phyloP scores from a whole-genome alignment of 148 eudicot genomes.

The Cornus kousa region DNA sequence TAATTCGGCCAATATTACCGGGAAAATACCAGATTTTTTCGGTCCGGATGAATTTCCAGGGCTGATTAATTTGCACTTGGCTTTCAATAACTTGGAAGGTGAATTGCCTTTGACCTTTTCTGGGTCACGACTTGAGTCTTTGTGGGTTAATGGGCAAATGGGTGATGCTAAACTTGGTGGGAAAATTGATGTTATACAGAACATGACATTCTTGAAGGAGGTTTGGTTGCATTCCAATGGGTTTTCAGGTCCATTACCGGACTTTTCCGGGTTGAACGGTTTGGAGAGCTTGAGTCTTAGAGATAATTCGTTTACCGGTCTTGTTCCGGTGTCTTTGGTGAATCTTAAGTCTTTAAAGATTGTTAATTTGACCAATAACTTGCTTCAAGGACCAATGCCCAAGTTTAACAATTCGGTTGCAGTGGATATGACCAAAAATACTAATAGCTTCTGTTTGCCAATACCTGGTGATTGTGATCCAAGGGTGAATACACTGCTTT shows the following conservation, averaged over 20 bases:
- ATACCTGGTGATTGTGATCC: slow-evolving; percentile 73
- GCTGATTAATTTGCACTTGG: slow-evolving; percentile 62
- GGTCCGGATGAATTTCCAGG: slow-evolving; percentile 77
- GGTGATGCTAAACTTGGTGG: slow-evolving; percentile 57
- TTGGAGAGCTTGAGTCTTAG: slow-evolving; percentile 62
- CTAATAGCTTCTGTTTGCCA: slow-evolving; percentile 75
- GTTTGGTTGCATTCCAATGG: slow-evolving; percentile 80
- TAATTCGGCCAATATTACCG: slow-evolving; percentile 61
- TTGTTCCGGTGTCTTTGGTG: slow-evolving; percentile 65
- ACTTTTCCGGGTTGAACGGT: slow-evolving; percentile 60
- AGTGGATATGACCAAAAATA: slow-evolving; percentile 48
- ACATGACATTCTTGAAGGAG: slow-evolving; percentile 85
- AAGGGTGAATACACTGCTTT: slow-evolving; percentile 55
- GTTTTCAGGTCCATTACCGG: slow-evolving; percentile 87
- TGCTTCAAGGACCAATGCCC: slow-evolving; percentile 85
- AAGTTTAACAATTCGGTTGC: slow-evolving; percentile 58
- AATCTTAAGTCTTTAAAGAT: slow-evolving; percentile 56
- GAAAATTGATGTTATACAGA: slow-evolving; percentile 66
- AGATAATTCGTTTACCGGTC: slow-evolving; percentile 75
- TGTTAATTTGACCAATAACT: slow-evolving; percentile 87
- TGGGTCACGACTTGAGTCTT: slow-evolving; percentile 74
- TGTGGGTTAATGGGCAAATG: slow-evolving; percentile 92
- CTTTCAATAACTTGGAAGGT: slow-evolving; percentile 73
- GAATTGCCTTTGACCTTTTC: slow-evolving; percentile 63
- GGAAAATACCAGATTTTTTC: slow-evolving; percentile 64